Base-by-base conservation (phyloP, 2,329 filamentous ascomycete species). In the Tolypocladium tropicale region DNA sequence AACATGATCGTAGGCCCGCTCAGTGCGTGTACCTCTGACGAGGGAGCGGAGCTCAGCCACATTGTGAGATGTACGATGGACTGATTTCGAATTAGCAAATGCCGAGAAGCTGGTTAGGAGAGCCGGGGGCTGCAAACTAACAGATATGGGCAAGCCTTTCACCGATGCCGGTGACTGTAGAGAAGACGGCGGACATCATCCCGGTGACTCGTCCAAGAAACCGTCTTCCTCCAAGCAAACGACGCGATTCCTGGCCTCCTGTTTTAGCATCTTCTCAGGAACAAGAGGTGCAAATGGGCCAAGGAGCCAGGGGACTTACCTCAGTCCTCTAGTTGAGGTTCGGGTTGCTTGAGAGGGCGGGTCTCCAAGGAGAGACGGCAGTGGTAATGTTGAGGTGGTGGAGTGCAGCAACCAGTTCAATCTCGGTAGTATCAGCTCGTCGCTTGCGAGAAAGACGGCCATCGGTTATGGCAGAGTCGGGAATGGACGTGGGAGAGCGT, bases 391-490 rank as follows among this genome's bases (percentile, higher is more conserved):
- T n/a, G n/a, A 48, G 43, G 25, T 57, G 57, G 56, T 61, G 60
- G 37, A 60, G 37, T 34, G 63, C 58, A 55, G 61, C 64, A 61
- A 68, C 60, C 55, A 70, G 60, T 56, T 69, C 66, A 53, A 67
- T 58, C 61, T 70, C 68, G 43, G 62, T 58, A 53, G 65, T 59
- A 60, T 67, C 52, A 54, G 68, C 65, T 55, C 54, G 61, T 56
- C 67, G 66, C 56, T 70, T 69, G 59, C 59, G 65, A 53, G 64
- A 64, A 52, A 57, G 57, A 57, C 50, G 63, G 58, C 65, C 67
- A 69, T 68, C 61, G 63, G 64, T 62, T 46, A 57, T 54, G 48
- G 60, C 54, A 43, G 59, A 54, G 10, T 53, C 53, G 25, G 58
- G 43, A 37, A 18, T 34, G 4, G 41, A 21, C 10, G 23, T 48